Evolutionary conservation across 1,284 basidiomycete species (phyloP), one percentile per base, ranked within the genome.

Genomic region (Cryptococcus sp.): DNA sequence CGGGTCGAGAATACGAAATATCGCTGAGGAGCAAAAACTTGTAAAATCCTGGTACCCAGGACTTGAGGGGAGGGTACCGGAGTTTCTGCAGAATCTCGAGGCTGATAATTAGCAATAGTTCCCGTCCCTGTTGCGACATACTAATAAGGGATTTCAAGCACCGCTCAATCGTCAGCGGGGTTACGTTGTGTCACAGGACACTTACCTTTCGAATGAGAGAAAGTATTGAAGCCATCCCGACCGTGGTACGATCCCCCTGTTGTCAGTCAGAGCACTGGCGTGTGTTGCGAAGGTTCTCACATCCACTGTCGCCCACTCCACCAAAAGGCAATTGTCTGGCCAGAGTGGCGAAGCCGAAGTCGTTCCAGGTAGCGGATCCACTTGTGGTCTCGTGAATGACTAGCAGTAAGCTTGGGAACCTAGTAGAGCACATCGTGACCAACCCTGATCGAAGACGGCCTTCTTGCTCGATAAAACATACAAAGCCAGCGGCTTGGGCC

Each of bases 281-380:
- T 11, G 28, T 5, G 28, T 28, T 5, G 28, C 28, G 11, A 11
- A 28, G 28, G 4, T 11, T 28, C 28, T 28, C 28, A 28, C 74
- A 74, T 23, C 73, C 74, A 49, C 65, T 69, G 21, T 67, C 69
- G 21, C 74, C 74, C 13, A 75, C 68, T 45, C 74, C 74, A 32
- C 74, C 74, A 53, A 76, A 76, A 0, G 74, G 74, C 13, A 73
- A 46, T 16, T 63, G 63, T 24, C 69, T 62, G 14, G 63, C 69
- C 69, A 63, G 49, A 0, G 67, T 65, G 1, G 67, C 61, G 41
- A 70, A 54, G 18, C 41, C 61, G 49, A 71, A 72, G 51, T 76
- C 74, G 52, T 76, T 76, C 71, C 72, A 74, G 39, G 67, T 70
- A 19, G 64, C 63, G 0, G 68, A 69, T 1, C 74, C 74, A 28